Evolutionary conservation across 2,329 filamentous ascomycete species (phyloP), one percentile per base, ranked within the genome.

Genomic region (Fusarium oxysporum): DNA sequence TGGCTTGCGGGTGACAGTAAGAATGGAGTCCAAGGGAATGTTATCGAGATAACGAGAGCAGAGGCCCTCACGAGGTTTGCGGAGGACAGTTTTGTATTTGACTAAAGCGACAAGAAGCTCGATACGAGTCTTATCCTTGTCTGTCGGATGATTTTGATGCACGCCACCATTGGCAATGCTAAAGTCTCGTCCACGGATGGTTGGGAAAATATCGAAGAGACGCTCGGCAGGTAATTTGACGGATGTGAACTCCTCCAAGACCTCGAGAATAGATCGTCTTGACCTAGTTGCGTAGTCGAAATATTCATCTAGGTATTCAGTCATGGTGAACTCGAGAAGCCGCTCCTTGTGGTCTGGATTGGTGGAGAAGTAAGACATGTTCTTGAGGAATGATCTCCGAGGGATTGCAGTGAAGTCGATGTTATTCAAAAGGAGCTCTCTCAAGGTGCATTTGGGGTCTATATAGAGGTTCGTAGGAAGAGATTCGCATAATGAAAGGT

Each of bases 211-310:
- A 60, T 92, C 90, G 14, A 93, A 86, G 3, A 92, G 86, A 54
- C 92, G 90, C 62, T 92, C 85, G 82, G 91, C 93, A 0, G 96
- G 95, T 5, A 99, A 90, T 70, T 91, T 92, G 61, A 98, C 92
- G 0, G 90, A 92, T 45, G 92, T 89, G 77, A 99, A 99, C 76
- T 99, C 96, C 63, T 96, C 91, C 33, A 99, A 87, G 7, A 97
- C 92, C 82, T 99, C 96, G 10, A 99, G 85, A 64, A 98, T 97
- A 65, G 93, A 97, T 38, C 96, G 92, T 38, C 95, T 92, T 1
- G 96, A 93, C 13, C 96, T 91, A 1, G 95, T 95, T 2, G 96
- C 96, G 80, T 99, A 99, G 82, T 99, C 96, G 83, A 94, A 98
- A 62, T 97, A 92, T 76, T 99, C 96, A 76, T 98, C 95, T 10